phyloP scores from a whole-genome alignment of 208 protist species.

The Trypanosoma theileri region DNA sequence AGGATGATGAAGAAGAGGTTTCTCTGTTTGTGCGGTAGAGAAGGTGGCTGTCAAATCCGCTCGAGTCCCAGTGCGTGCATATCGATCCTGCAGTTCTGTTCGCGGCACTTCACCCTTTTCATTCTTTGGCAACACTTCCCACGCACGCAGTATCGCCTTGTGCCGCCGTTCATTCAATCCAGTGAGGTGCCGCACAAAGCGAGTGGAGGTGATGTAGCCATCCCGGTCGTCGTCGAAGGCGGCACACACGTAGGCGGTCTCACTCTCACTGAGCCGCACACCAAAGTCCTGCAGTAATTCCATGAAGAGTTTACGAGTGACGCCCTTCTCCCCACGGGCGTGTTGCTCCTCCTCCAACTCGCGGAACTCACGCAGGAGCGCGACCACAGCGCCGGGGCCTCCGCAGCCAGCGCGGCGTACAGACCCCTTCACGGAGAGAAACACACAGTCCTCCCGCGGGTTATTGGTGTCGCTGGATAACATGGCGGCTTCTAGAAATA shows the following conservation, averaged over 20 bases:
- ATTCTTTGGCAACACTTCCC: slow-evolving; percentile 50
- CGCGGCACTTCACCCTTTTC: slow-evolving; percentile 33
- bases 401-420: slow-evolving; percentile 26
- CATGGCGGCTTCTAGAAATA: slow-evolving; percentile 18
- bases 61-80: slow-evolving; percentile 13
- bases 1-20: background rate
- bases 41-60: slow-evolving; percentile 19
- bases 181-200: slow-evolving; percentile 78
- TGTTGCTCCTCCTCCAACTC: slow-evolving; percentile 37
- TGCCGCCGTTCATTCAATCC: slow-evolving; percentile 72
- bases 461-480: slow-evolving; percentile 66
- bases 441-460: slow-evolving; percentile 68
- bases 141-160: slow-evolving; percentile 63
- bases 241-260: slow-evolving; percentile 63
- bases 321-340: slow-evolving; percentile 37
- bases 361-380: slow-evolving; percentile 61
- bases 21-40: background rate
- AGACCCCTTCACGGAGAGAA: slow-evolving; percentile 63
- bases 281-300: slow-evolving; percentile 47
- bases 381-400: slow-evolving; percentile 43
- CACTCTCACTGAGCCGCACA: slow-evolving; percentile 43
- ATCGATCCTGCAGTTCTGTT: slow-evolving; percentile 37
- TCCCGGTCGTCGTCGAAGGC: slow-evolving; percentile 61
- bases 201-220: slow-evolving; percentile 50
- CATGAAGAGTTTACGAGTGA: slow-evolving; percentile 59